Evolutionary conservation across 352 stramenopile species (phyloP).

Genomic region (Globisporangium nunn): DNA sequence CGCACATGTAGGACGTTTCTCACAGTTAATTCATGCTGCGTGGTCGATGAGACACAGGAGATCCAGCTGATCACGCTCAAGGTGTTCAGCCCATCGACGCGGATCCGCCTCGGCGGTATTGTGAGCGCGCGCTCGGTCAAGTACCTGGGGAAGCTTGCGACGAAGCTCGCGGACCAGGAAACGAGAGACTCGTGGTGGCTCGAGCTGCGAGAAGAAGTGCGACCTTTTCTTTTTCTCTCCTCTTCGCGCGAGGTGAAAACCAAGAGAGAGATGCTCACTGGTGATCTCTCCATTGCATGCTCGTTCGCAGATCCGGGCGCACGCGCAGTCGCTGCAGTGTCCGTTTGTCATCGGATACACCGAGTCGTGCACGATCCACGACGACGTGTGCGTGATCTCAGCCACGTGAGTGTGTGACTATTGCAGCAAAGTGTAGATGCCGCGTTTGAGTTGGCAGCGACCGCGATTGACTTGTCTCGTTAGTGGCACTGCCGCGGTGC

Average conservation of each 20-base stretch:
- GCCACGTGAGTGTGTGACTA: conserved; percentile 63
- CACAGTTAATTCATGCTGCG: neutral
- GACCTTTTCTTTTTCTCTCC: neutral
- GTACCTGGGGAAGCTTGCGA: conserved; percentile 89
- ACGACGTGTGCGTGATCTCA: conserved; percentile 96
- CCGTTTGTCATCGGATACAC: conserved; percentile 95
- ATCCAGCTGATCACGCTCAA: conserved; percentile 94
- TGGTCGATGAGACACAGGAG: conserved; percentile 43
- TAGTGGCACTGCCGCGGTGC: conserved; percentile 68
- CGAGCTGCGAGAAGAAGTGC: conserved; percentile 93
- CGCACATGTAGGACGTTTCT: neutral
- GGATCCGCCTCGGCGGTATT: conserved; percentile 76
- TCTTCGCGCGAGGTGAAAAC: neutral
- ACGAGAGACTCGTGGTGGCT: conserved; percentile 97
- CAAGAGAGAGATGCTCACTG: neutral
- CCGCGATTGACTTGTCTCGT: neutral
- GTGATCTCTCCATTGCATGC: too few relatives aligned
- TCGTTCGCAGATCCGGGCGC: conserved; percentile 81
- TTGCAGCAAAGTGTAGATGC: neutral
- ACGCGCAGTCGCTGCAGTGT: conserved; percentile 94
- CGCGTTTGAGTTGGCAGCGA: too few relatives aligned
- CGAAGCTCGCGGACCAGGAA: conserved; percentile 95
- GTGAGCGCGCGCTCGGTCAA: conserved; percentile 86
- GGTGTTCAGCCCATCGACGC: conserved; percentile 81
- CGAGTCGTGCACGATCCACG: conserved; percentile 95